Evolutionary conservation across 768 basidiomycete genomes (phyloP).

Genomic region (Baorangia bicolor): DNA sequence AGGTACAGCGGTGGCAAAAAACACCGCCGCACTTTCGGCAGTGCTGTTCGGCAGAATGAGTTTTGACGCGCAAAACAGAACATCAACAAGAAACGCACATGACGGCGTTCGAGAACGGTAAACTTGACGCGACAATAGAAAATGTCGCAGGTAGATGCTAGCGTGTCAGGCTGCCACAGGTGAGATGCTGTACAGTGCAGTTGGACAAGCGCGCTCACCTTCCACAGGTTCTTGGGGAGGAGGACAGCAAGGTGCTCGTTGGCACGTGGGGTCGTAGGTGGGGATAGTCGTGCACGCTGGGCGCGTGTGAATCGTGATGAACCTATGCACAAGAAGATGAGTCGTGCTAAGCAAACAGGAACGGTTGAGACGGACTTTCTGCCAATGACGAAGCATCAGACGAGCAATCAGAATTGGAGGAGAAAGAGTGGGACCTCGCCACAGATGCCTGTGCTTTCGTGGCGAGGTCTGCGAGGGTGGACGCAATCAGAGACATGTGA

Average conservation of each 20-base stretch:
- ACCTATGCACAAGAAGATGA: constrained; percentile 8
- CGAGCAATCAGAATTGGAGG: constrained; percentile 8
- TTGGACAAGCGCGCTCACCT: constrained; percentile 42
- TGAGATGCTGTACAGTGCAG: constrained; percentile 6
- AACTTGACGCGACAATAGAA: constrained; percentile 67
- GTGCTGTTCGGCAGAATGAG: constrained; percentile 47
- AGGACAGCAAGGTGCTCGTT: constrained; percentile 82
- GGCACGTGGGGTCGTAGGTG: constrained; percentile 23
- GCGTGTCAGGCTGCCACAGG: constrained; percentile 53
- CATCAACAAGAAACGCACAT: constrained; percentile 46
- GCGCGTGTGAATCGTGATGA: constrained; percentile 23
- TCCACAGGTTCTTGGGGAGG: constrained; percentile 70
- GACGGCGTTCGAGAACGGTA: constrained; percentile 69
- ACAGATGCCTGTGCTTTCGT: constrained; percentile 25
- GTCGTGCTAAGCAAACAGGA: neutral
- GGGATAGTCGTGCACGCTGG: constrained; percentile 17
- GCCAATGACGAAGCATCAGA: constrained; percentile 8
- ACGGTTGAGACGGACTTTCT: constrained; percentile 13
- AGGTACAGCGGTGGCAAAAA: constrained; percentile 65
- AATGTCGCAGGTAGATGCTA: constrained; percentile 66
- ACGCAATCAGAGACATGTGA: constrained; percentile 33
- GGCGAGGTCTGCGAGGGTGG: constrained; percentile 29
- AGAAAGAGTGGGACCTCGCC: constrained; percentile 4
- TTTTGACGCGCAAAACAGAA: neutral
- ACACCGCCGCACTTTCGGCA: constrained; percentile 85